phyloP scores from a whole-genome alignment of 1,284 basidiomycete genomes.

The Malassezia pachydermatis region DNA sequence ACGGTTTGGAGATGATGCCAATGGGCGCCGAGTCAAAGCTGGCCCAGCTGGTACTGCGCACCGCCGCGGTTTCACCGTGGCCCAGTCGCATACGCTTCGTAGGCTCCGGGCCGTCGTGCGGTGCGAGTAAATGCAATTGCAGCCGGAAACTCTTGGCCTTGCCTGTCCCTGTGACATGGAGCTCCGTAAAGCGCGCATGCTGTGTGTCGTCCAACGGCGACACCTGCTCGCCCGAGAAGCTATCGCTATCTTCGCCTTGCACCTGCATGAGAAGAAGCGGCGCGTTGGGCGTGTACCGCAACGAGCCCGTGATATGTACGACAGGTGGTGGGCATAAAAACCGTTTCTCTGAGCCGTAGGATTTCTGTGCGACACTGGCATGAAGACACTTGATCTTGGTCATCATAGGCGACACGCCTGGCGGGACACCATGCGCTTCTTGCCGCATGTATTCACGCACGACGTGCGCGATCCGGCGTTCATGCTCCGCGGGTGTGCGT shows the following conservation, averaged over 20 bases:
- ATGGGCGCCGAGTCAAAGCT: conserved; percentile 82
- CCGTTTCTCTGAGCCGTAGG: conserved; percentile 80
- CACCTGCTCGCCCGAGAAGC: conserved; percentile 45
- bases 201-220: conserved; percentile 52
- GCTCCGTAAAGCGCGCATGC: conserved; percentile 75
- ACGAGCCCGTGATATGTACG: conserved; percentile 71
- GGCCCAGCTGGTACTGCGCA: conserved; percentile 57
- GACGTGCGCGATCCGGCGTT: conserved; percentile 20
- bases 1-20: conserved; percentile 90
- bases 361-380: conserved; percentile 80
- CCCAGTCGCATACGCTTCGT: neutral
- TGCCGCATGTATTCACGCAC: conserved; percentile 23
- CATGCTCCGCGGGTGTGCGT: conserved; percentile 23
- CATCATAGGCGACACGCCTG: conserved; percentile 20
- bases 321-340: conserved; percentile 79
- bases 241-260: conserved; percentile 69
- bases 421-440: conserved; percentile 17
- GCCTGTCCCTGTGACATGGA: conserved; percentile 75
- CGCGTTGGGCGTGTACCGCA: conserved; percentile 9
- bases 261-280: conserved; percentile 65
- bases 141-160: conserved; percentile 81
- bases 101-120: neutral
- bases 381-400: conserved; percentile 77
- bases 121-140: conserved; percentile 54
- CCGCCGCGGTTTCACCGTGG: neutral